Evolutionary conservation across 2,329 filamentous ascomycete genomes (phyloP).

Genomic region (Arthrobotrys pseudoclavata): DNA sequence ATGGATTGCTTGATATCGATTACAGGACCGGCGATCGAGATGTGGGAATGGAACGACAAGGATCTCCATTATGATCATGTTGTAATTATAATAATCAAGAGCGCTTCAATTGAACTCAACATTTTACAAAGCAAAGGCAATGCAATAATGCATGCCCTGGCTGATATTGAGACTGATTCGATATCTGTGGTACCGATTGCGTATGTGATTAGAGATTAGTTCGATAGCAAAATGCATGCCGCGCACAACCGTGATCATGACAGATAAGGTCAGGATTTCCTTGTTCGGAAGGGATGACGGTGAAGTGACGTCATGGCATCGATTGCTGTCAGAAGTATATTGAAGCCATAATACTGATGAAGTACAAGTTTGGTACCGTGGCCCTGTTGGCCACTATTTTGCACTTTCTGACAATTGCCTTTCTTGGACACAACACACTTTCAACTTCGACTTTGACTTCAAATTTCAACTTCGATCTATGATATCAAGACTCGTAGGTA

Average conservation of each 20-base stretch:
- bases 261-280: neutral
- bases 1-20: neutral
- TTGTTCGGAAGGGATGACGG: slow-evolving; percentile 37
- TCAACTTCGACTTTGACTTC: neutral
- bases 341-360: too few species aligned
- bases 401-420: too few species aligned
- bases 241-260: slow-evolving; percentile 18
- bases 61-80: neutral
- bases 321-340: too few species aligned
- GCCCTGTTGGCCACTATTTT: too few species aligned
- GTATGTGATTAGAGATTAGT: slow-evolving; percentile 44
- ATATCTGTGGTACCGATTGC: slow-evolving; percentile 32
- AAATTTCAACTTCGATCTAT: too few species aligned
- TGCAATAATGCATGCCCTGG: slow-evolving; percentile 6
- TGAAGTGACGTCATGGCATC: slow-evolving; percentile 46
- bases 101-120: neutral
- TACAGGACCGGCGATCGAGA: neutral
- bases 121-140: too few species aligned
- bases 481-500: too few species aligned
- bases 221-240: slow-evolving; percentile 11
- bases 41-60: neutral
- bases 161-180: neutral
- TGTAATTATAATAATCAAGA: neutral
- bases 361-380: too few species aligned
- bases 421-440: slow-evolving; percentile 19